These are phyloP conservation scores for Leccinum variicolor DNA, from an alignment of 768 basidiomycete species.

Conservation along the genomic window DNA sequence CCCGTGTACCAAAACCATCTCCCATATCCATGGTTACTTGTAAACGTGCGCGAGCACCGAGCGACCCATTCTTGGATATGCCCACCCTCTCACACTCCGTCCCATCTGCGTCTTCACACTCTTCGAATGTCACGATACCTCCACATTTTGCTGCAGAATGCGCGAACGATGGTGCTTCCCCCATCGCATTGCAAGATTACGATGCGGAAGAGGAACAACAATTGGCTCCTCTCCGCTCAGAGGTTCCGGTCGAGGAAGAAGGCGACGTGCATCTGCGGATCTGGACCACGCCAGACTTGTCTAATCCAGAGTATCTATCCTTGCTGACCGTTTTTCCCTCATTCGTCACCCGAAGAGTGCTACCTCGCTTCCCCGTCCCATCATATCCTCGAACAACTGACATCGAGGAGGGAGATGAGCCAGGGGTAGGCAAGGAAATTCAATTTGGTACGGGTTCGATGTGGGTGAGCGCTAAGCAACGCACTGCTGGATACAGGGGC, in stretches of 20 bases:
- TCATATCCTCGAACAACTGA: constrained; percentile 44
- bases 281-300: constrained; percentile 80
- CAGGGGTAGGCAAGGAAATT: constrained; percentile 53
- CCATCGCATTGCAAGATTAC: constrained; percentile 31
- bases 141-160: constrained; percentile 31
- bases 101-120: constrained; percentile 52
- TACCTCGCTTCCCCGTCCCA: constrained; percentile 65
- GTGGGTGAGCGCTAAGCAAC: constrained; percentile 64
- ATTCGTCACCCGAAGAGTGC: constrained; percentile 64
- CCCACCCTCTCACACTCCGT: constrained; percentile 54
- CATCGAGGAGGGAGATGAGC: constrained; percentile 66
- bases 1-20: constrained; percentile 34
- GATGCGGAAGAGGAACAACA: constrained; percentile 34
- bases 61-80: constrained; percentile 78
- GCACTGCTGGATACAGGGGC: constrained; percentile 68
- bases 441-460: constrained; percentile 81
- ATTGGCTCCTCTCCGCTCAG: constrained; percentile 32
- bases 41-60: constrained; percentile 70
- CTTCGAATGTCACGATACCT: constrained; percentile 32
- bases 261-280: constrained; percentile 60
- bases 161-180: constrained; percentile 42
- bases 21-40: constrained; percentile 43
- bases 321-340: constrained; percentile 74
- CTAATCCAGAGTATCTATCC: constrained; percentile 68
- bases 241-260: constrained; percentile 30